phyloP scores from a whole-genome alignment of 169 alveolate species.

The Cryptosporidium xiaoi region DNA sequence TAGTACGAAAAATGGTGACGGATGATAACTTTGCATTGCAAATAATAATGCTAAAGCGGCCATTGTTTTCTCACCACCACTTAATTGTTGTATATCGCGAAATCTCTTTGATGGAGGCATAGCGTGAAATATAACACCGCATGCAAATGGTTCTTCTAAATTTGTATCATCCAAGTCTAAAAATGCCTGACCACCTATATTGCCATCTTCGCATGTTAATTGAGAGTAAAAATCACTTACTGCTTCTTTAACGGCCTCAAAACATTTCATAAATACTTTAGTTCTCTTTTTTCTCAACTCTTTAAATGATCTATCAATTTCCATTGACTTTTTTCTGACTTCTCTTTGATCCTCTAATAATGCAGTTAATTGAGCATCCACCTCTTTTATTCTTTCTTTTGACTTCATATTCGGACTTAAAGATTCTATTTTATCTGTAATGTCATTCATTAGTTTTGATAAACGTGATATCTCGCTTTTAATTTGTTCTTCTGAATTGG shows the following conservation, averaged over 20 bases:
- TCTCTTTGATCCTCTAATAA: constrained; percentile 57
- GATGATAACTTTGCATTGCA: constrained; percentile 89
- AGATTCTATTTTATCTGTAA: constrained; percentile 28
- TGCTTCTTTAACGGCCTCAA: constrained; percentile 81
- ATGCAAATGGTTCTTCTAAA: constrained; percentile 86
- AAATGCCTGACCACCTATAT: constrained; percentile 83
- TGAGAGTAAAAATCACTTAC: constrained; percentile 79
- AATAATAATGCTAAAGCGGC: constrained; percentile 92
- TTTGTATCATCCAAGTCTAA: constrained; percentile 83
- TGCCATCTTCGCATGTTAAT: constrained; percentile 79
- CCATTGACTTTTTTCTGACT: constrained; percentile 46
- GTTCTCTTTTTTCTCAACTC: constrained; percentile 74
- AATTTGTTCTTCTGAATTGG: constrained; percentile 15
- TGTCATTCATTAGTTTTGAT: constrained; percentile 1
- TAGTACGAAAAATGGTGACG: constrained; percentile 90
- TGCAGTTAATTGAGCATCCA: constrained; percentile 76
- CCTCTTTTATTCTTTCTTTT: constrained; percentile 74
- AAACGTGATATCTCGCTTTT: constrained; percentile 15
- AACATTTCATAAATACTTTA: constrained; percentile 78
- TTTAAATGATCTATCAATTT: constrained; percentile 43
- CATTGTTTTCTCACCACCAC: constrained; percentile 97
- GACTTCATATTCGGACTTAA: constrained; percentile 61
- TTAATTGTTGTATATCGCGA: constrained; percentile 86
- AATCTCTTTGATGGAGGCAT: constrained; percentile 90
- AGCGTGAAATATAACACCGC: constrained; percentile 85